These are phyloP conservation scores for Rhodomyrtus psidioides DNA, from an alignment of 441 rosid genomes.

Conservation along the genomic window DNA sequence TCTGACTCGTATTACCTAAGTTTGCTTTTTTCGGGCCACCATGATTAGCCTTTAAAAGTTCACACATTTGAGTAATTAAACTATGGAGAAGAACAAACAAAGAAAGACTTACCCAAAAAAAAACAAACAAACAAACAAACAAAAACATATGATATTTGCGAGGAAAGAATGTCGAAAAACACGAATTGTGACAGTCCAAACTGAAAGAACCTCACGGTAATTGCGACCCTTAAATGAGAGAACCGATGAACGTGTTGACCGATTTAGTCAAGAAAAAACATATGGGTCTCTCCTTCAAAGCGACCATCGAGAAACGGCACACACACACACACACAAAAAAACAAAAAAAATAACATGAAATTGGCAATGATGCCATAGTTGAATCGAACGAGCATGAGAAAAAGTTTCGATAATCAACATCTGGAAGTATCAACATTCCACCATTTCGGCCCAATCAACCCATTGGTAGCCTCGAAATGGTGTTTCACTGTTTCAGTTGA, in stretches of 20 bases:
- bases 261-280: background rate
- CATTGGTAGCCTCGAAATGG: background rate
- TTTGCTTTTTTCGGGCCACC: background rate
- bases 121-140: too few relatives aligned
- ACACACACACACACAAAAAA: too few relatives aligned
- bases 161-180: background rate
- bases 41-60: background rate
- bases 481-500: background rate
- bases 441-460: background rate
- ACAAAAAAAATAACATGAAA: background rate
- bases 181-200: background rate
- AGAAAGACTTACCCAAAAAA: too few relatives aligned
- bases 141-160: background rate
- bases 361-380: background rate
- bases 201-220: background rate
- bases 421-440: background rate
- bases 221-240: background rate
- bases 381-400: background rate
- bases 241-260: background rate
- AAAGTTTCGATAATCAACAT: background rate
- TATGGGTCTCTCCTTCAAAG: background rate
- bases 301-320: background rate
- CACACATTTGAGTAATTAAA: background rate
- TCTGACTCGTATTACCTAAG: background rate
- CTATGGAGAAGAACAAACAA: background rate